Conservation (phyloP, 2,329 filamentous ascomycete genomes). For the Rhynchosporium agropyri region DNA sequence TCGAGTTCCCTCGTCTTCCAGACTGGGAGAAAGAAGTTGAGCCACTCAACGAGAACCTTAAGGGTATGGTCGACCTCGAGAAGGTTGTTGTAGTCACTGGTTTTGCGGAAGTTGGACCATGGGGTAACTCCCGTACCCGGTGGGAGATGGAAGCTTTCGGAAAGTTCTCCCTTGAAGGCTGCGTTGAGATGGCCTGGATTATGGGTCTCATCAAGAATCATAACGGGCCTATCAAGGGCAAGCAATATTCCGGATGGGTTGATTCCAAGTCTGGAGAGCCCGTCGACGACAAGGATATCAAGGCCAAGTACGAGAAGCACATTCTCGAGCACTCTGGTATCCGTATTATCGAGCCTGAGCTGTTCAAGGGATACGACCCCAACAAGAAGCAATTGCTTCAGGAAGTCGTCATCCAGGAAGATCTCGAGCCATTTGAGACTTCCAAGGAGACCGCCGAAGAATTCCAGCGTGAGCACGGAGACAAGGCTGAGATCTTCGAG, state of each 20-base stretch:
- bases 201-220: conserved; percentile 99
- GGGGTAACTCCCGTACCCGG: conserved; percentile 96
- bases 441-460: conserved; percentile 97
- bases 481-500: conserved; percentile 97
- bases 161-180: conserved; percentile 95
- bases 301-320: conserved; percentile 94
- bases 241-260: conserved; percentile 96
- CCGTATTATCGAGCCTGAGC: conserved; percentile 93
- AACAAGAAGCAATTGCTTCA: conserved; percentile 98
- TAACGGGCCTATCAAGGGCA: conserved; percentile 93
- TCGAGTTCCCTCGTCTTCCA: conserved; percentile 87
- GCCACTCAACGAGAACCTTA: conserved; percentile 83
- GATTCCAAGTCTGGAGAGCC: conserved; percentile 93
- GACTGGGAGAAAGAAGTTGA: conserved; percentile 91
- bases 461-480: conserved; percentile 95
- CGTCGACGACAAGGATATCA: conserved; percentile 97
- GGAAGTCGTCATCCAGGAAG: conserved; percentile 95
- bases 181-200: conserved; percentile 99
- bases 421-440: conserved; percentile 94
- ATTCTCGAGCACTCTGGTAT: conserved; percentile 98
- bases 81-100: conserved; percentile 98
- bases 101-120: conserved; percentile 93
- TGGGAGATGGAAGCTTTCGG: conserved; percentile 99
- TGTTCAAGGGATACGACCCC: conserved; percentile 95
- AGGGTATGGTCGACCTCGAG: conserved; percentile 98